Base-by-base conservation (phyloP, 1,139 yeast species). In the Candida pseudocylindracea region DNA sequence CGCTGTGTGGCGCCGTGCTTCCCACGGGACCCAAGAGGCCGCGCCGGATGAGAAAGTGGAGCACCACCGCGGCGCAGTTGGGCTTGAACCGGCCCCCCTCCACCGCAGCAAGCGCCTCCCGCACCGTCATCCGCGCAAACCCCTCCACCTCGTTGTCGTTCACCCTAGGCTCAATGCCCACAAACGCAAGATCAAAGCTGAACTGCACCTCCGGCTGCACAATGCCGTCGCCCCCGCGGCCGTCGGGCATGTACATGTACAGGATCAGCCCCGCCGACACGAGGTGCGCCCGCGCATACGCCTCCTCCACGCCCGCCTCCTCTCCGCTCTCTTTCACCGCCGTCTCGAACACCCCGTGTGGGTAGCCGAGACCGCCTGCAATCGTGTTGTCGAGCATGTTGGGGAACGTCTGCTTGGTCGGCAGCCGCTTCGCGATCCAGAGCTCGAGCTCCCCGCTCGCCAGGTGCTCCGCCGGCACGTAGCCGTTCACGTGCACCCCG, bases 281-380 rank as follows among this genome's bases (percentile, higher is more conserved):
- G 12, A 69, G 45, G 34, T 63, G 53, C 2, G 44, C 31, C 33
- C 48, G 45, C 0, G 80, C 73, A 39, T 67, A 66, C 1, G 54
- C 59, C 30, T 56, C 57, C 0, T 46, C 41, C n/a, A 88, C 51
- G 0, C 93, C 93, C 0, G 94, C 98, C 46, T 88, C 98, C 45
- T 88, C 98, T 38, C 57, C 61, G 42, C 93, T 72, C 47, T 88
- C 98, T 46, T 88, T 88, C 13, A 79, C 42, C 3, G 73, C 70
- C 0, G 96, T 85, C 33, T 80, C 93, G 46, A 59, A 55, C 2
- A 74, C 54, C 0, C 88, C 83, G 41, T 68, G 57, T 0, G 93
- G 94, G 45, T 73, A 62, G 0, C 93, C 94, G 13, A 88, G 48
- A 0, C 98, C 98, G 1, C 98, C 98, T 0, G 94, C 98, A 6